Evolutionary conservation across 2,329 filamentous ascomycete genomes (phyloP), one percentile per base, ranked within the genome.

Genomic region (Penicillium digitatum): DNA sequence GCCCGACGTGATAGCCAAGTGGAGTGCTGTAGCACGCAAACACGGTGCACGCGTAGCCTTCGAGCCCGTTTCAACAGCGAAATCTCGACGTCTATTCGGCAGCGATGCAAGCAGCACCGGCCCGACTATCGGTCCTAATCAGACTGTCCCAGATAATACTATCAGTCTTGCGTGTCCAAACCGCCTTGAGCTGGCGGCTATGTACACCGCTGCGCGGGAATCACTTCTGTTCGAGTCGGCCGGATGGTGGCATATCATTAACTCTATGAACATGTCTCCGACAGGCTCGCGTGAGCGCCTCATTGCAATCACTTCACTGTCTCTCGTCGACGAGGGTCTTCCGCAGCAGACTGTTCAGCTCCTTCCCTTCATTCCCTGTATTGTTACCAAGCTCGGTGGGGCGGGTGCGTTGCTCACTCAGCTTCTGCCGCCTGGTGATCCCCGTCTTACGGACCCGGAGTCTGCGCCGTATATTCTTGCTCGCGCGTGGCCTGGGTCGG

Each of bases 31-130:
- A 37, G 86, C 81, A 40, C 83, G 82, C 55, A 69, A 78, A 2
- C 76, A 82, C 55, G 71, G 77, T 5, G 81, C 82, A 16, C 81
- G 79, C 20, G 81, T 92, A 6, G 88, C 88, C 12, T 95, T 93
- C 67, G 94, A 97, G 73, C 93, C 94, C 1, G 94, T 97, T 7
- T 95, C 90, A 1, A 85, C 82, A 1, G 85, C 84, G 56, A 99
- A 97, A 76, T 83, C 89, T 4, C 78, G 81, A 44, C 81, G 84
- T 9, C 78, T 92, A 6, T 95, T 94, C 74, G 50, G 64, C 55
- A 56, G 52, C 27, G 51, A 57, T 60, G 53, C 55, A 22, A 59
- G 45, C n/a, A 63, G 55, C 44, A 44, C 39, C 11, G 55, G 54
- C 27, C 59, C 69, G 5, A 62, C 69, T 38, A 67, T 79, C 48